Conservation (phyloP, 2,329 filamentous ascomycete genomes). For the Pseudogymnoascus sp. region DNA sequence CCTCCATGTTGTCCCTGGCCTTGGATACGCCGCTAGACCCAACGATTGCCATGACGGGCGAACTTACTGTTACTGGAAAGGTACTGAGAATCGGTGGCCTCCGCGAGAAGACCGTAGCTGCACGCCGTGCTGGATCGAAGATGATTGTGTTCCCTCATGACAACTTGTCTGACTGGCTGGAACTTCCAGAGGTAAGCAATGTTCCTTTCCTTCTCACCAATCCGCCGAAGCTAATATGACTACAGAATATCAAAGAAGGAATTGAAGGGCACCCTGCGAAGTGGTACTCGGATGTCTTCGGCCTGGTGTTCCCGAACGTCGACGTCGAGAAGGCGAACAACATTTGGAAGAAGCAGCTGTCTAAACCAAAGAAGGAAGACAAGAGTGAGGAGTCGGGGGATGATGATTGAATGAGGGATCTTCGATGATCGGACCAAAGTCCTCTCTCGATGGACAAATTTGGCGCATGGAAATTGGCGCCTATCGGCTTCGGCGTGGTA, state of each 20-base stretch:
- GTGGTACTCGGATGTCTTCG: slow-evolving; percentile 93
- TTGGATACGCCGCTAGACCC: slow-evolving; percentile 71
- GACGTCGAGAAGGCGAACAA: slow-evolving; percentile 66
- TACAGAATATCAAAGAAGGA: slow-evolving; percentile 93
- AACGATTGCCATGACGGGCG: slow-evolving; percentile 94
- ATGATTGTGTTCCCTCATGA: slow-evolving; percentile 92
- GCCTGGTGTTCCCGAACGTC: slow-evolving; percentile 77
- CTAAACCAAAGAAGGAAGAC: slow-evolving; percentile 31
- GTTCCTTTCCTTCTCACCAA: slow-evolving; percentile 7
- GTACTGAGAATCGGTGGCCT: slow-evolving; percentile 89
- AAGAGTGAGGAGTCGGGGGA: slow-evolving; percentile 8
- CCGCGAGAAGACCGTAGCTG: slow-evolving; percentile 94
- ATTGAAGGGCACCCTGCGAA: slow-evolving; percentile 83
- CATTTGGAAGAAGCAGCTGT: slow-evolving; percentile 37
- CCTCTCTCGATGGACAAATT: background rate
- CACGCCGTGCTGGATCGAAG: slow-evolving; percentile 81
- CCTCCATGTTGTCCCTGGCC: slow-evolving; percentile 76
- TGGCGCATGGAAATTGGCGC: slow-evolving; percentile 8
- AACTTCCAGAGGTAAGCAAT: slow-evolving; percentile 79
- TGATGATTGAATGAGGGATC: slow-evolving; percentile 8
- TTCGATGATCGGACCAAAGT: slow-evolving; percentile 1
- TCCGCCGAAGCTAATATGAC: slow-evolving; percentile 17
- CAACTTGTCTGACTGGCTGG: slow-evolving; percentile 94
- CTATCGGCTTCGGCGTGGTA: background rate
- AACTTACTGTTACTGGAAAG: slow-evolving; percentile 94